phyloP scores from a whole-genome alignment of 1,284 basidiomycete species.

The Fomitiporia mediterranea region DNA sequence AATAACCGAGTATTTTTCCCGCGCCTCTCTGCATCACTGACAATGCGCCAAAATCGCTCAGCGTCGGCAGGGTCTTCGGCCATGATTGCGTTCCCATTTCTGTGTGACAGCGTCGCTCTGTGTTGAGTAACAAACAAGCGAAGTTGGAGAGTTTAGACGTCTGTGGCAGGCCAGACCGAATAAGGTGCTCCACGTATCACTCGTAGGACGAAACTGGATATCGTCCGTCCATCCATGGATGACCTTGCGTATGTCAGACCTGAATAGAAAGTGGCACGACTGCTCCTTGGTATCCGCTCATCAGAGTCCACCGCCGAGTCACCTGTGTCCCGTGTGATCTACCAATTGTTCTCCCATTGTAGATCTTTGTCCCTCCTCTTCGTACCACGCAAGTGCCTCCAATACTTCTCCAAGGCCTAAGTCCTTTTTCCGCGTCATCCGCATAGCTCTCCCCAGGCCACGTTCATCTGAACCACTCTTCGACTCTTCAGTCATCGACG shows the following conservation, averaged over 20 bases:
- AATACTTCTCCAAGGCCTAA: constrained; percentile 58
- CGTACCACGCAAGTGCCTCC: constrained; percentile 17
- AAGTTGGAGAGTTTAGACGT: too few relatives aligned
- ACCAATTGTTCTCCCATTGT: too few relatives aligned
- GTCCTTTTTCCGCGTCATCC: constrained; percentile 71
- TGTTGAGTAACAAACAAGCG: background rate
- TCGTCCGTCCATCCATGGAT: too few relatives aligned
- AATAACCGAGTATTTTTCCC: background rate
- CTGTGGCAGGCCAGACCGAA: too few relatives aligned
- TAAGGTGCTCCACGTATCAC: too few relatives aligned
- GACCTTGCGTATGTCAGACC: too few relatives aligned
- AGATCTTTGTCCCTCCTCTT: constrained; percentile 9
- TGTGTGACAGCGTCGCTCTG: background rate
- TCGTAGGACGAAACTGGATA: too few relatives aligned
- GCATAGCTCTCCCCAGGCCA: constrained; percentile 60
- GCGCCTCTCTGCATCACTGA: background rate
- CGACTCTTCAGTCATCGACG: background rate
- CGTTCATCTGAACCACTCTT: constrained; percentile 36
- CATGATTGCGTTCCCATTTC: background rate
- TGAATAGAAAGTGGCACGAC: too few relatives aligned
- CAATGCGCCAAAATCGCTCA: background rate
- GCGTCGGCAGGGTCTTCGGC: background rate
- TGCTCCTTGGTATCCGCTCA: too few relatives aligned
- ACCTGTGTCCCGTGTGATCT: too few relatives aligned
- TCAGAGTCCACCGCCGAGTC: too few relatives aligned